phyloP scores from a whole-genome alignment of 495 filamentous ascomycete genomes.

The Aspergillus conjunctus region DNA sequence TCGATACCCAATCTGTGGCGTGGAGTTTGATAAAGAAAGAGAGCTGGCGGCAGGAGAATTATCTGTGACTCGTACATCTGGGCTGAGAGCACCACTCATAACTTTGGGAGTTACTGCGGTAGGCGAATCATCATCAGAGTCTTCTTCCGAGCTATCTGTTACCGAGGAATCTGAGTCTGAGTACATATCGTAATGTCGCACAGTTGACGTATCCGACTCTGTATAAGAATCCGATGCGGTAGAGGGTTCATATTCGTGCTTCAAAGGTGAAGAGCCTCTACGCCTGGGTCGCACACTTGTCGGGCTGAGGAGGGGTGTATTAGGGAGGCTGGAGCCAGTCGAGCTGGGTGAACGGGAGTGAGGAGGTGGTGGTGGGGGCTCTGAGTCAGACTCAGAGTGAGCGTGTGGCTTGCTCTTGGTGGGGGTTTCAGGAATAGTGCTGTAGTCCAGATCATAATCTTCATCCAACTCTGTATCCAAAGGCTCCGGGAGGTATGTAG shows the following conservation, averaged over 20 bases:
- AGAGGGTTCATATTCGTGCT: slow-evolving; percentile 96
- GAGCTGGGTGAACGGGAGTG: slow-evolving; percentile 54
- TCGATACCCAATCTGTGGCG: slow-evolving; percentile 66
- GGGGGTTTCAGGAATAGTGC: slow-evolving; percentile 32
- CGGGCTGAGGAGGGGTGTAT: slow-evolving; percentile 52
- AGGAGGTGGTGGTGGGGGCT: slow-evolving; percentile 54
- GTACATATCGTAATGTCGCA: slow-evolving; percentile 50
- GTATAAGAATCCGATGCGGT: slow-evolving; percentile 65
- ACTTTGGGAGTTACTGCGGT: slow-evolving; percentile 34
- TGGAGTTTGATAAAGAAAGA: slow-evolving; percentile 74
- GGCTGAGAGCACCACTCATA: slow-evolving; percentile 22
- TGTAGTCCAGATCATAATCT: slow-evolving; percentile 41
- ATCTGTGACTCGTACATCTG: slow-evolving; percentile 32
- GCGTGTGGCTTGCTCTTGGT: slow-evolving; percentile 40
- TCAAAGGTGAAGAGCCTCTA: slow-evolving; percentile 88
- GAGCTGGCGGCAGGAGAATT: slow-evolving; percentile 48
- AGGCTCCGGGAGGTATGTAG: slow-evolving; percentile 36
- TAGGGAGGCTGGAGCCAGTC: slow-evolving; percentile 50
- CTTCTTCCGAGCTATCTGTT: slow-evolving; percentile 56
- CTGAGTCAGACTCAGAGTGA: slow-evolving; percentile 31
- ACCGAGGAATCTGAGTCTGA: slow-evolving; percentile 48
- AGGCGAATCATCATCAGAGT: slow-evolving; percentile 52
- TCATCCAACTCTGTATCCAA: slow-evolving; percentile 31
- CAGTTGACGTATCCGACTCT: slow-evolving; percentile 54
- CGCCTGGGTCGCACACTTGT: slow-evolving; percentile 54